These are phyloP conservation scores for Wickerhamiella sorbophila DNA, from an alignment of 805 yeast species.

Conservation along the genomic window DNA sequence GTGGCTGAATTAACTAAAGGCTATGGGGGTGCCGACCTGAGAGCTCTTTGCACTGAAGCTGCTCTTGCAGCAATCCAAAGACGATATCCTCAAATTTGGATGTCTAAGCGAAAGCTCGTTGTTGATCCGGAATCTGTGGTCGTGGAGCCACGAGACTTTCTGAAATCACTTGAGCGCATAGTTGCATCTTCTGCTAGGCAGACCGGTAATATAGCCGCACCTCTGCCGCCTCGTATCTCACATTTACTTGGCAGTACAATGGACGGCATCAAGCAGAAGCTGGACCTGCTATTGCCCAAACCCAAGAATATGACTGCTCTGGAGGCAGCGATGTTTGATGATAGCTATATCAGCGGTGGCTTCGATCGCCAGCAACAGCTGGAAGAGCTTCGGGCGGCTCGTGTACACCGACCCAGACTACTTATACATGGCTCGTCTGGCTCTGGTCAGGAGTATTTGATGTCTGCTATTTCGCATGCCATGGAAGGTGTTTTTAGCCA, in stretches of 20 bases:
- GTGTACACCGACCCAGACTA: conserved; percentile 72
- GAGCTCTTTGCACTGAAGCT: conserved; percentile 92
- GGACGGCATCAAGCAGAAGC: conserved; percentile 30
- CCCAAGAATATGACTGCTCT: conserved; percentile 38
- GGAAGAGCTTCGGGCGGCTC: conserved; percentile 39
- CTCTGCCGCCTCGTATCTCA: conserved; percentile 58
- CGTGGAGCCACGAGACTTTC: conserved; percentile 72
- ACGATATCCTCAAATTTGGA: conserved; percentile 83
- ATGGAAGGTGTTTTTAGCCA: conserved; percentile 87
- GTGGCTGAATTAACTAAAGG: conserved; percentile 81
- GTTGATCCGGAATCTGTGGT: conserved; percentile 58
- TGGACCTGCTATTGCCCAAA: conserved; percentile 50
- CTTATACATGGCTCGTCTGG: conserved; percentile 62
- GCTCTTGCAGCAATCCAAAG: conserved; percentile 86
- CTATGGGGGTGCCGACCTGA: conserved; percentile 92
- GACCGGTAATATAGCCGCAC: conserved; percentile 54
- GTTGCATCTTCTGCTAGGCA: conserved; percentile 89
- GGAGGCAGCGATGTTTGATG: conserved; percentile 56
- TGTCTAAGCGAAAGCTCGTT: conserved; percentile 52
- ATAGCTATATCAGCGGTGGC: conserved; percentile 23
- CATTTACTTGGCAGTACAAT: conserved; percentile 48
- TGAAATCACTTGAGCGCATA: conserved; percentile 70
- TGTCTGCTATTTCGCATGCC: conserved; percentile 64
- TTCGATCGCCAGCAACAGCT: conserved; percentile 57
- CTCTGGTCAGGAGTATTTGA: conserved; percentile 74